Evolutionary conservation across 1,284 basidiomycete species (phyloP).

Genomic region (Xerocomus amazonicus): DNA sequence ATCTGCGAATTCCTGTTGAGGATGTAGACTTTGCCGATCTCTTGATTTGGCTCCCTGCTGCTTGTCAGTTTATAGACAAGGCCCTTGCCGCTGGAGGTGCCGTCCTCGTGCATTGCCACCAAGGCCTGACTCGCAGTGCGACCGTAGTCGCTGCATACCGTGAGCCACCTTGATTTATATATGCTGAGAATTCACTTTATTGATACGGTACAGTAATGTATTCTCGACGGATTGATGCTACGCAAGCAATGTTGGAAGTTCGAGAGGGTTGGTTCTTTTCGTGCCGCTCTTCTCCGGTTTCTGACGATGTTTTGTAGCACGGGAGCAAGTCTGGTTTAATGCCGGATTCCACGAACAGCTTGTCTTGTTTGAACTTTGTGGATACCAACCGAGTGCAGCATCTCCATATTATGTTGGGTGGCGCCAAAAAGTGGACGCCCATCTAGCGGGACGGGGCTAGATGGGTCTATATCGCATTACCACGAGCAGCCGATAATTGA

Average conservation of each 20-base stretch:
- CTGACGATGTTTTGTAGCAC: constrained; percentile 40
- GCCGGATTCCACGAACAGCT: constrained; percentile 77
- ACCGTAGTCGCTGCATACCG: constrained; percentile 81
- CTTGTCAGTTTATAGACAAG: constrained; percentile 76
- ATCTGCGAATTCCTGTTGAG: constrained; percentile 69
- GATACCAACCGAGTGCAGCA: constrained; percentile 56
- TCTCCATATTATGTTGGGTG: constrained; percentile 70
- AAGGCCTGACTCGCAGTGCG: constrained; percentile 79
- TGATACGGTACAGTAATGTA: constrained; percentile 62
- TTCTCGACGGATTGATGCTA: constrained; percentile 50
- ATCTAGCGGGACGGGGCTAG: constrained; percentile 22
- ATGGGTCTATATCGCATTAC: not conserved
- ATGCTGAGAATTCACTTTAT: constrained; percentile 1
- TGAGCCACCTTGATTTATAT: constrained; percentile 34
- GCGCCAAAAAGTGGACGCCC: constrained; percentile 32
- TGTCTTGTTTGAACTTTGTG: constrained; percentile 70
- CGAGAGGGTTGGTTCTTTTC: constrained; percentile 47
- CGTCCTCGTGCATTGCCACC: constrained; percentile 81
- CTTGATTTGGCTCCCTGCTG: constrained; percentile 70
- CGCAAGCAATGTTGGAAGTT: constrained; percentile 60
- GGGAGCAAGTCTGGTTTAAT: constrained; percentile 76
- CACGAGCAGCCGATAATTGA: constrained; percentile 8
- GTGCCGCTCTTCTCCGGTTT: constrained; percentile 1
- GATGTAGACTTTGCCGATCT: constrained; percentile 85
- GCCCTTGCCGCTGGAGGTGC: constrained; percentile 66